Percentiles rank a stretch among this genome's conserved stretches.
phyloP scores from a whole-genome alignment of 1,139 yeast species.

The Debaryomyces coudertii region DNA sequence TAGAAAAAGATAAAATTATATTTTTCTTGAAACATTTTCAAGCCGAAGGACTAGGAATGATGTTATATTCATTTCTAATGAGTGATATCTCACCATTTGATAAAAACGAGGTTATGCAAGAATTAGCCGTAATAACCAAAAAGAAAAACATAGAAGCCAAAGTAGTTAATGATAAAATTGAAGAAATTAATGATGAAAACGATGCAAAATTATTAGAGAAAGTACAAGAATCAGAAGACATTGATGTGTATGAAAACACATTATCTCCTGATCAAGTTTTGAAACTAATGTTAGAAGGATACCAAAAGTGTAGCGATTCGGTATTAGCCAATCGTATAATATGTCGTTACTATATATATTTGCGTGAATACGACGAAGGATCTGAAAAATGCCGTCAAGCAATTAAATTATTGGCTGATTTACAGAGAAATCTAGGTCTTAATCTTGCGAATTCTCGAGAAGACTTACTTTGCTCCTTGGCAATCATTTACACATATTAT shows the following conservation, averaged over 20 bases:
- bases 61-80: conserved; percentile 59
- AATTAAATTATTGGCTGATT: conserved; percentile 54
- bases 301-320: conserved; percentile 48
- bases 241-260: conserved; percentile 16
- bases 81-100: conserved; percentile 72
- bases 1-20: conserved; percentile 51
- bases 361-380: conserved; percentile 67
- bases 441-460: conserved; percentile 55
- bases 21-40: conserved; percentile 62
- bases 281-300: conserved; percentile 57
- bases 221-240: conserved; percentile 19
- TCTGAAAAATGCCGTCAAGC: conserved; percentile 66
- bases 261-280: conserved; percentile 57
- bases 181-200: conserved; percentile 23
- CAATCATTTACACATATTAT: conserved; percentile 76
- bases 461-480: conserved; percentile 68
- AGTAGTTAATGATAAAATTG: conserved; percentile 19
- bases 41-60: conserved; percentile 62
- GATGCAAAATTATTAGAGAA: conserved; percentile 19
- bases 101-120: conserved; percentile 25
- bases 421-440: conserved; percentile 50
- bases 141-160: conserved; percentile 22
- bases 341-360: conserved; percentile 60
- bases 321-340: conserved; percentile 67
- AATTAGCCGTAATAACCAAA: conserved; percentile 13